These are phyloP conservation scores for Fusarium stilboides DNA, from an alignment of 2,329 filamentous ascomycete genomes.

Conservation along the genomic window DNA sequence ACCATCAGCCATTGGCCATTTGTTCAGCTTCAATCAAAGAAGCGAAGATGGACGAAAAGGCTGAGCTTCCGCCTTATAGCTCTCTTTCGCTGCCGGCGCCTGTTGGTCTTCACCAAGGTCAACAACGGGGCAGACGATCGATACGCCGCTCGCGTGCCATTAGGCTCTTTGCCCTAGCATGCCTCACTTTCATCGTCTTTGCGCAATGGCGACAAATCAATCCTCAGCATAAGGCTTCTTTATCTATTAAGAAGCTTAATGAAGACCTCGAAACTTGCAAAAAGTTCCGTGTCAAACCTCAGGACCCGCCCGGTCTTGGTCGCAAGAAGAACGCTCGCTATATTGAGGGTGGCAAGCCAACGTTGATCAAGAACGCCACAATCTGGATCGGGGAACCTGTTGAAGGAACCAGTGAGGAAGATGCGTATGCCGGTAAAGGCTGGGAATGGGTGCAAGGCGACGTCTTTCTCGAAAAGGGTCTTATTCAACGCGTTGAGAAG, in stretches of 20 bases:
- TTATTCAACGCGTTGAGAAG: conserved; percentile 69
- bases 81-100: conserved; percentile 51
- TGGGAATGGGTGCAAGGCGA: conserved; percentile 74
- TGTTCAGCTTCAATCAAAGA: background rate
- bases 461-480: conserved; percentile 72
- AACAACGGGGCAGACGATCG: conserved; percentile 46
- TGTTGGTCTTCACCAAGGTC: conserved; percentile 19
- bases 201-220: conserved; percentile 64
- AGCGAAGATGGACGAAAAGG: conserved; percentile 58
- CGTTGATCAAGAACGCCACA: conserved; percentile 76
- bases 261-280: conserved; percentile 70
- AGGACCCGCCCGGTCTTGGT: conserved; percentile 69
- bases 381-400: conserved; percentile 76
- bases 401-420: conserved; percentile 64
- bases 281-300: conserved; percentile 67
- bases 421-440: conserved; percentile 71
- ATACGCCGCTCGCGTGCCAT: conserved; percentile 62
- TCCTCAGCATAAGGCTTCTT: conserved; percentile 50
- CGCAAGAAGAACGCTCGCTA: conserved; percentile 74
- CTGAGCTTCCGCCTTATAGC: conserved; percentile 62
- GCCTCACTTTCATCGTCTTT: conserved; percentile 66
- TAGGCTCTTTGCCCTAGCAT: conserved; percentile 61
- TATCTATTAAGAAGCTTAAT: conserved; percentile 69
- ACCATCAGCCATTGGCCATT: conserved; percentile 5
- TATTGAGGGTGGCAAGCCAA: conserved; percentile 70